Percentiles rank a stretch among this genome's conserved stretches.
Evolutionary conservation across 2,329 filamentous ascomycete genomes (phyloP).

Genomic region (Escovopsis weberi): DNA sequence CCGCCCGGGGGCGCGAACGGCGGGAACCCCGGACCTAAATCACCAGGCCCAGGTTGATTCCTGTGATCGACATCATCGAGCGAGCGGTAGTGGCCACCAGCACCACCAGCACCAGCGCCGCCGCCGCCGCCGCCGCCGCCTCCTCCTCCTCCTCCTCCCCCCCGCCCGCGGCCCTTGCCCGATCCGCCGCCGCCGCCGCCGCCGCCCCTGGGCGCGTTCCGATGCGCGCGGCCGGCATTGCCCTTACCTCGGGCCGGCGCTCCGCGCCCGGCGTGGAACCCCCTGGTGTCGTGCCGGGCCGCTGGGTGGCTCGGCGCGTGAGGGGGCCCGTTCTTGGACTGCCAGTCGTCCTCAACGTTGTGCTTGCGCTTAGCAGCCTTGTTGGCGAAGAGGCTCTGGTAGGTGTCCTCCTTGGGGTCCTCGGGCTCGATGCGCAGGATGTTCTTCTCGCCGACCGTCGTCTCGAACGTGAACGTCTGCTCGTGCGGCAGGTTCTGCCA

Average conservation of each 20-base stretch:
- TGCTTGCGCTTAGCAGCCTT: conserved; percentile 45
- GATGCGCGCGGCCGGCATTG: conserved; percentile 21
- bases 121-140: conserved; percentile 25
- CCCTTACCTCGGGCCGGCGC: conserved; percentile 21
- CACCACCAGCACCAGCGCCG: conserved; percentile 29
- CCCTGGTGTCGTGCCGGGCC: conserved; percentile 24
- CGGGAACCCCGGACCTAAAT: neutral
- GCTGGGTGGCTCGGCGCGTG: conserved; percentile 21
- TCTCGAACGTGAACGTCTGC: conserved; percentile 64
- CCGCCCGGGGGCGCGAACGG: conserved; percentile 7
- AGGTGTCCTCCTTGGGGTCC: conserved; percentile 43
- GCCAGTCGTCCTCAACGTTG: conserved; percentile 32
- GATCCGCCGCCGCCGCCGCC: no score
- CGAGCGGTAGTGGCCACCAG: conserved; percentile 45
- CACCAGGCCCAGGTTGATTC: conserved; percentile 23
- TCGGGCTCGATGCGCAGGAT: conserved; percentile 69
- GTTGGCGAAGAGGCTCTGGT: conserved; percentile 47
- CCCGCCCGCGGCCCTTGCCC: conserved; percentile 26
- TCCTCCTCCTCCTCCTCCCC: conserved; percentile 25
- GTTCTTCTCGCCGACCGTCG: conserved; percentile 73
- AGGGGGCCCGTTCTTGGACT: conserved; percentile 18
- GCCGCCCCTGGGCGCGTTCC: conserved; percentile 26
- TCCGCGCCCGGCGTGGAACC: conserved; percentile 28
- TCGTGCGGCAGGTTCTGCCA: conserved; percentile 67
- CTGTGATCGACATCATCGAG: conserved; percentile 48